Percentiles rank a stretch among this genome's conserved stretches.
phyloP scores from a whole-genome alignment of 768 basidiomycete species.

The Termitomyces eurrhizus region DNA sequence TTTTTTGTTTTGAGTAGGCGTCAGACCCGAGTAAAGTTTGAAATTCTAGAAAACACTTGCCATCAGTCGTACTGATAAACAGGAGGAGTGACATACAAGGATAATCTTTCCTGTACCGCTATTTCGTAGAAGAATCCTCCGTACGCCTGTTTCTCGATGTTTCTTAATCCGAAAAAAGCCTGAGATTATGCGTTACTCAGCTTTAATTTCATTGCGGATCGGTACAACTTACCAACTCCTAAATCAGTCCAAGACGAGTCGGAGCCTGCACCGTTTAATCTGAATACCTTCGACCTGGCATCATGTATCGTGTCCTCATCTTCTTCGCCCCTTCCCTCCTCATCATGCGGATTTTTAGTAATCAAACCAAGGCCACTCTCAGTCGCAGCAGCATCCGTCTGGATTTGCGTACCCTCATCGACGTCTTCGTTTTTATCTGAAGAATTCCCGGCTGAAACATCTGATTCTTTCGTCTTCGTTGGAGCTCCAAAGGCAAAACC shows the following conservation, averaged over 20 bases:
- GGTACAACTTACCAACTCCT: constrained; percentile 54
- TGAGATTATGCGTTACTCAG: constrained; percentile 20
- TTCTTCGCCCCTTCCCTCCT: constrained; percentile 80
- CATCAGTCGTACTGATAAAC: constrained; percentile 7
- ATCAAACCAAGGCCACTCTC: constrained; percentile 22
- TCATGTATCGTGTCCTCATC: constrained; percentile 65
- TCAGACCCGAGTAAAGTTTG: constrained; percentile 56
- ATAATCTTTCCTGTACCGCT: constrained; percentile 72
- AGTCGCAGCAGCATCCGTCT: constrained; percentile 17
- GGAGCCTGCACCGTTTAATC: constrained; percentile 38
- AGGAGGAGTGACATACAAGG: constrained; percentile 47
- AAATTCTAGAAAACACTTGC: constrained; percentile 56
- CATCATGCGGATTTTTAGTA: constrained; percentile 46
- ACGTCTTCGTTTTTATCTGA: constrained; percentile 9
- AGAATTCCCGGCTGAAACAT: neutral
- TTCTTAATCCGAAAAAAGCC: constrained; percentile 72
- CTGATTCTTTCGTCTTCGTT: constrained; percentile 23
- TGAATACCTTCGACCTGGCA: constrained; percentile 59
- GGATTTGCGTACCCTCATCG: constrained; percentile 6
- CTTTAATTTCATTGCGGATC: neutral
- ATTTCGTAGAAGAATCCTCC: constrained; percentile 68
- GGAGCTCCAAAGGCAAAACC: constrained; percentile 55
- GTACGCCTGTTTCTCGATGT: constrained; percentile 55
- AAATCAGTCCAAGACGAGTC: constrained; percentile 58
- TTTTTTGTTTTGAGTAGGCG: constrained; percentile 48